A percentile compares a stretch with the other conserved stretches of the same genome.
Evolutionary conservation across 176 grass and related monocot genomes (phyloP).

Genomic region (Oryza punctata): DNA sequence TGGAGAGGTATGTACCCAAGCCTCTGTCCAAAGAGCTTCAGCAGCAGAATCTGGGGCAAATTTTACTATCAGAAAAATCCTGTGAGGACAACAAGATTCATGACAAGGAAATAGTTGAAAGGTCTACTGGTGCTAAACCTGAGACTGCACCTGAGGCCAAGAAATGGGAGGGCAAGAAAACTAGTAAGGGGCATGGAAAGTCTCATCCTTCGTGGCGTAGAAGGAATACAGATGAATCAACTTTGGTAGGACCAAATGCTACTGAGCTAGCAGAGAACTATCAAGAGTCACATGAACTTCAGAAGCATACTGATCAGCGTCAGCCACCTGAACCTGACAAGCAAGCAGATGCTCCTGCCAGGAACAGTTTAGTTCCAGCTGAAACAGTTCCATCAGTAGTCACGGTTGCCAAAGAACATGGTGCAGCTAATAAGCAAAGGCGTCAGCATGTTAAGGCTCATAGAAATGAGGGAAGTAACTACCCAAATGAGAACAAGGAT

Average conservation of each 20-base stretch:
- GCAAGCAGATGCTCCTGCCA: conserved; percentile 33
- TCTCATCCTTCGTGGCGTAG: conserved; percentile 85
- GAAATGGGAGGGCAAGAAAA: conserved; percentile 69
- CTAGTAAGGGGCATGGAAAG: conserved; percentile 62
- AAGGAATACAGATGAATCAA: conserved; percentile 69
- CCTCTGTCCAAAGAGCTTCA: conserved; percentile 82
- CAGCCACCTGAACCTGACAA: conserved; percentile 40
- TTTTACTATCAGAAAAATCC: conserved; percentile 34
- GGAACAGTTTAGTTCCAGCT: conserved; percentile 31
- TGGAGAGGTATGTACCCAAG: conserved; percentile 97
- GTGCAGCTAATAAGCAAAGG: conserved; percentile 47
- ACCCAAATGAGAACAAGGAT: conserved; percentile 43
- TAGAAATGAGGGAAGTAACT: conserved; percentile 51
- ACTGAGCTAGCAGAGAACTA: conserved; percentile 41
- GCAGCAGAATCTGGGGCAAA: conserved; percentile 53
- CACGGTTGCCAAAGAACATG: conserved; percentile 48
- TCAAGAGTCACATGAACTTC: conserved; percentile 41
- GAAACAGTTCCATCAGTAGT: conserved; percentile 34
- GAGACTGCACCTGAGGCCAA: conserved; percentile 52
- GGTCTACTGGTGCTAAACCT: conserved; percentile 46
- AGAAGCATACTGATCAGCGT: conserved; percentile 41
- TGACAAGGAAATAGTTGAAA: conserved; percentile 46
- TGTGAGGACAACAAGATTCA: conserved; percentile 34
- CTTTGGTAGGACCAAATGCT: conserved; percentile 32
- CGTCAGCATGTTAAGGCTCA: conserved; percentile 60